These are phyloP conservation scores for Turnera subulata DNA, from an alignment of 345 rosid species.

Conservation along the genomic window DNA sequence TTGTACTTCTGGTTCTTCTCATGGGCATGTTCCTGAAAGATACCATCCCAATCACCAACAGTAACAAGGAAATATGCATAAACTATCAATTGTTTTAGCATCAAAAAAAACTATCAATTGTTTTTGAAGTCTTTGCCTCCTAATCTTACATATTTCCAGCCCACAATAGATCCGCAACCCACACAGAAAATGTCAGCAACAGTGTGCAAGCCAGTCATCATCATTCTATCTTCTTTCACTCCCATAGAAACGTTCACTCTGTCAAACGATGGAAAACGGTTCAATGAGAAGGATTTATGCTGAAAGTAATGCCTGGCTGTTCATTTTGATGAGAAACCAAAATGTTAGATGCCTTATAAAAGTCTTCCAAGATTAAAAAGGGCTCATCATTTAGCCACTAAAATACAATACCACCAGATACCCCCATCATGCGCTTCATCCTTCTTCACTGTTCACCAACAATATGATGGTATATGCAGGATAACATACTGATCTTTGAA, in stretches of 20 bases:
- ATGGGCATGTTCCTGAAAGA: constrained; percentile 81
- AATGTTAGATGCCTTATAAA: not conserved
- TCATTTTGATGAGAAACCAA: constrained; percentile 12
- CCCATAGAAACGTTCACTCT: constrained; percentile 77
- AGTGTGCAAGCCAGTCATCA: constrained; percentile 86
- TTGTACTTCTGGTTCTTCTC: constrained; percentile 93
- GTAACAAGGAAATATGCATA: constrained; percentile 10
- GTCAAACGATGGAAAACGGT: constrained; percentile 26
- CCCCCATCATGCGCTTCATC: not conserved
- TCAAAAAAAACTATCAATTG: not conserved
- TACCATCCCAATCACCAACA: constrained; percentile 23
- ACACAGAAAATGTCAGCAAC: constrained; percentile 96
- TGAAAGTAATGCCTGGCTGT: constrained; percentile 2
- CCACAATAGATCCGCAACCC: constrained; percentile 91
- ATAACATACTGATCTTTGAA: constrained; percentile 2
- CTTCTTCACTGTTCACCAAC: not conserved
- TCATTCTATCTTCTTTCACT: constrained; percentile 68
- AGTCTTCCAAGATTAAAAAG: not conserved
- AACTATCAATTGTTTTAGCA: constrained; percentile 9
- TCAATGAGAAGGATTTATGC: not conserved
- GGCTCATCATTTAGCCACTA: not conserved
- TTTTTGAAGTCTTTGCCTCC: not conserved
- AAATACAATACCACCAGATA: constrained; percentile 5
- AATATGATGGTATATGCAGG: not conserved
- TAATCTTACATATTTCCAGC: constrained; percentile 93